Percentiles rank a stretch among this genome's conserved stretches.
Conservation (phyloP, 2,329 filamentous ascomycete genomes). For the Clonostachys byssicola region DNA sequence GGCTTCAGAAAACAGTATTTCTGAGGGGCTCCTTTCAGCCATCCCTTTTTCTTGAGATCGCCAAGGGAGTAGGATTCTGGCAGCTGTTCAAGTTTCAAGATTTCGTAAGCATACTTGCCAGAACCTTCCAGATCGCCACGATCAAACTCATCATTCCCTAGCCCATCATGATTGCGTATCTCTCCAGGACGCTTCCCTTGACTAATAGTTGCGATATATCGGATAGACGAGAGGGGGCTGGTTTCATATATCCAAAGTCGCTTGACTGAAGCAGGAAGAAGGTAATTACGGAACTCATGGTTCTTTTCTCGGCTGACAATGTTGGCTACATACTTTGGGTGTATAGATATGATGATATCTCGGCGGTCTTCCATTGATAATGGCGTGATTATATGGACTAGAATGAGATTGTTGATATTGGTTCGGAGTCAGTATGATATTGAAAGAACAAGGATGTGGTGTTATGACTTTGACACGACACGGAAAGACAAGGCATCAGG, state of each 20-base stretch:
- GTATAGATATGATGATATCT: conserved; percentile 40
- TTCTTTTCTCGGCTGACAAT: conserved; percentile 41
- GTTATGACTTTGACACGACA: no score
- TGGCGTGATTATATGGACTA: no score
- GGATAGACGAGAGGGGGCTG: conserved; percentile 36
- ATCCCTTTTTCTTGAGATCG: conserved; percentile 4
- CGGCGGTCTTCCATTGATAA: no score
- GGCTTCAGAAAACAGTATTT: background rate
- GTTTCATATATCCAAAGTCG: conserved; percentile 57
- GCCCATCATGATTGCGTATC: conserved; percentile 34
- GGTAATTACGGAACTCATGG: conserved; percentile 49
- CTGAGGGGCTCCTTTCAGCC: conserved; percentile 7
- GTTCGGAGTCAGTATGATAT: no score
- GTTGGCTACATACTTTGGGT: conserved; percentile 34
- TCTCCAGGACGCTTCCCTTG: conserved; percentile 39
- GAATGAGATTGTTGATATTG: no score
- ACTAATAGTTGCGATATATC: conserved; percentile 48
- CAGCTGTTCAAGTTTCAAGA: background rate
- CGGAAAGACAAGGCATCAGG: no score
- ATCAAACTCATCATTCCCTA: conserved; percentile 31
- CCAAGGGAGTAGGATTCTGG: background rate
- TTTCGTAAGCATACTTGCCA: background rate
- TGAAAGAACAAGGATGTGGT: no score
- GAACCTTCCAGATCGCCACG: background rate
- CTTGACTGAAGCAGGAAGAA: conserved; percentile 37